phyloP scores from a whole-genome alignment of 768 basidiomycete genomes.

The Hortiboletus campestris region DNA sequence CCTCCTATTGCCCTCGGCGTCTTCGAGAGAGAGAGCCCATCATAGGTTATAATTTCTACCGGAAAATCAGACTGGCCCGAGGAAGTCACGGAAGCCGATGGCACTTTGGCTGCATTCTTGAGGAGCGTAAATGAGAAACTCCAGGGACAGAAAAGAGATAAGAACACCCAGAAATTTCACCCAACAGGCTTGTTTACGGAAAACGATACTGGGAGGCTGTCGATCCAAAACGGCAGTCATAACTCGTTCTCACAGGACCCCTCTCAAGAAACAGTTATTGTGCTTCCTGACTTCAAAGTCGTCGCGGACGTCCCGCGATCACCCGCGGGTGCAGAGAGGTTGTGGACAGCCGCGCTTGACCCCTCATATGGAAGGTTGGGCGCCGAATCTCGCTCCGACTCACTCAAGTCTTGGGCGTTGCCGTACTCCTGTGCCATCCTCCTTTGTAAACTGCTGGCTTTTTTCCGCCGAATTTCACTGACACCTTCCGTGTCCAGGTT shows the following conservation, averaged over 20 bases:
- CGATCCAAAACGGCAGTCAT: slow-evolving; percentile 85
- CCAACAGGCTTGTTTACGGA: slow-evolving; percentile 58
- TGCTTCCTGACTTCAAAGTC: slow-evolving; percentile 91
- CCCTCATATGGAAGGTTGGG: slow-evolving; percentile 54
- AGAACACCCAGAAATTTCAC: slow-evolving; percentile 6
- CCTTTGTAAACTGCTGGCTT: slow-evolving; percentile 56
- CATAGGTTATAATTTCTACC: slow-evolving; percentile 83
- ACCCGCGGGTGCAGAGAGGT: slow-evolving; percentile 58
- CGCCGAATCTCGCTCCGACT: slow-evolving; percentile 40
- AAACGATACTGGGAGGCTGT: slow-evolving; percentile 52
- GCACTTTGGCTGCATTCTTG: slow-evolving; percentile 68
- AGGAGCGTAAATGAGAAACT: slow-evolving; percentile 19
- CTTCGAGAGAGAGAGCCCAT: background rate
- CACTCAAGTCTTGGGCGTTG: slow-evolving; percentile 70
- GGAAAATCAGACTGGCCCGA: slow-evolving; percentile 87
- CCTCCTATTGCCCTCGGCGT: background rate
- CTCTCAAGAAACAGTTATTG: slow-evolving; percentile 72
- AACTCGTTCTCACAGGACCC: slow-evolving; percentile 59
- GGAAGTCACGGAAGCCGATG: slow-evolving; percentile 70
- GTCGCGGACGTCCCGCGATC: slow-evolving; percentile 70
- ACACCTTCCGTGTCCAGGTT: slow-evolving; percentile 50
- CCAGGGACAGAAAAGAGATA: background rate
- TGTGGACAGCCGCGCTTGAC: slow-evolving; percentile 66
- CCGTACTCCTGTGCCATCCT: slow-evolving; percentile 91
- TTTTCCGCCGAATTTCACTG: background rate